Conservation (phyloP, 257 asterid species). For the Hygrophila difformis region DNA sequence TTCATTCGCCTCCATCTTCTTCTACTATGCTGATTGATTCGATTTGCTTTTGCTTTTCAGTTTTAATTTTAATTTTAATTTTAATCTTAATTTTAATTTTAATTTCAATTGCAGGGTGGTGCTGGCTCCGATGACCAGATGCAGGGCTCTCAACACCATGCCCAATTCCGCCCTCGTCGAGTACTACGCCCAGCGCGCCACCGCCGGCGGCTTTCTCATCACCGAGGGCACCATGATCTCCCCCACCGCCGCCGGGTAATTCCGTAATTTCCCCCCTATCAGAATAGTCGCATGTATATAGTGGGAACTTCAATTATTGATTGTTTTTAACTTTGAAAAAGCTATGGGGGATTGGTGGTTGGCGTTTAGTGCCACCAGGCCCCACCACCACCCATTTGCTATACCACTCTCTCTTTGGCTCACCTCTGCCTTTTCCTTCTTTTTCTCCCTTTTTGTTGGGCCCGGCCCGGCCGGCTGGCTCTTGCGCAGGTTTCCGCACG, state of each 20-base stretch:
- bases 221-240: conserved; percentile 92
- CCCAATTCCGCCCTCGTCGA: conserved; percentile 60
- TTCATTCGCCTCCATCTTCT: neutral
- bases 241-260: conserved; percentile 82
- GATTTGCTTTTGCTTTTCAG: too few relatives aligned
- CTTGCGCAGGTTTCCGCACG: conserved; percentile 72
- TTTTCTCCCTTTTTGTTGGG: neutral
- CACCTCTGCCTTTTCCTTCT: too few relatives aligned
- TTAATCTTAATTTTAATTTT: too few relatives aligned
- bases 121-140: conserved; percentile 93
- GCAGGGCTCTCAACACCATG: conserved; percentile 62
- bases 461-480: too few relatives aligned
- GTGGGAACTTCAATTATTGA: conserved; percentile 5
- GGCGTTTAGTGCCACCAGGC: too few relatives aligned
- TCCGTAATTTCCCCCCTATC: conserved; percentile 15
- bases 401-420: too few relatives aligned
- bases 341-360: too few relatives aligned
- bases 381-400: too few relatives aligned
- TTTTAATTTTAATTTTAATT: too few relatives aligned
- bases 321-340: too few relatives aligned
- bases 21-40: too few relatives aligned
- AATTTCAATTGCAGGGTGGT: conserved; percentile 48
- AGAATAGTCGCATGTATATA: neutral
- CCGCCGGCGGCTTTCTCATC: conserved; percentile 84
- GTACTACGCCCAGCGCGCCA: conserved; percentile 80